These are phyloP conservation scores for Epichloe gansuensis DNA, from an alignment of 2,329 filamentous ascomycete species.

Conservation along the genomic window DNA sequence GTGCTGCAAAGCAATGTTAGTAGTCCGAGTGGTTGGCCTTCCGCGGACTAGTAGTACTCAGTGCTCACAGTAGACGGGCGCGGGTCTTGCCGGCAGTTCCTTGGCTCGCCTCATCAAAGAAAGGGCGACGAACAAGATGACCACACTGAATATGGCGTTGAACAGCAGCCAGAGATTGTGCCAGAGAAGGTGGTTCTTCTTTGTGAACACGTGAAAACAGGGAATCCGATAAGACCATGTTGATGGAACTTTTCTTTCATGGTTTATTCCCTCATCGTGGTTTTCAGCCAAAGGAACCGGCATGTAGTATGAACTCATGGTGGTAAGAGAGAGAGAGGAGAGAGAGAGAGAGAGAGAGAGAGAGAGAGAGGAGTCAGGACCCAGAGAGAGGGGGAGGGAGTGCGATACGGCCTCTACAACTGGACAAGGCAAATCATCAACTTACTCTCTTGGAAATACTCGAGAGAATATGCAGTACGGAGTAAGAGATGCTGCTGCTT, in stretches of 20 bases:
- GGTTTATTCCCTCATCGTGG: not conserved
- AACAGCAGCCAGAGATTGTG: not conserved
- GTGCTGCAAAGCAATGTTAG: not conserved
- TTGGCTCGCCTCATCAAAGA: not conserved
- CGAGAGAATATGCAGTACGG: too few relatives aligned
- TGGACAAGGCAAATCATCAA: too few relatives aligned
- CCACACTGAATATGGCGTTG: not conserved
- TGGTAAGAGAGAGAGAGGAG: not conserved
- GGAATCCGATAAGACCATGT: not conserved
- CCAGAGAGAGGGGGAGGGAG: not conserved
- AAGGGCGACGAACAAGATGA: not conserved
- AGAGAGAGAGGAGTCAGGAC: too few relatives aligned
- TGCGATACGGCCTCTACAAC: not conserved
- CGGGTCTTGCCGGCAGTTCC: not conserved
- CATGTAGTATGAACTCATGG: not conserved
- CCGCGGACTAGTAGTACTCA: too few relatives aligned
- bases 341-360: too few relatives aligned
- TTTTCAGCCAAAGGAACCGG: not conserved
- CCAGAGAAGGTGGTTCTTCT: not conserved
- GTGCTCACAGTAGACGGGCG: not conserved
- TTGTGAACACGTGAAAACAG: not conserved
- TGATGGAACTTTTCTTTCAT: not conserved
- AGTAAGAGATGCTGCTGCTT: too few relatives aligned
- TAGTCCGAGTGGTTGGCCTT: not conserved
- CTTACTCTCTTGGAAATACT: too few relatives aligned